A percentile compares a stretch with the other conserved stretches of the same genome.
phyloP scores from a whole-genome alignment of 768 basidiomycete genomes.

The Candolleomyces efflorescens region DNA sequence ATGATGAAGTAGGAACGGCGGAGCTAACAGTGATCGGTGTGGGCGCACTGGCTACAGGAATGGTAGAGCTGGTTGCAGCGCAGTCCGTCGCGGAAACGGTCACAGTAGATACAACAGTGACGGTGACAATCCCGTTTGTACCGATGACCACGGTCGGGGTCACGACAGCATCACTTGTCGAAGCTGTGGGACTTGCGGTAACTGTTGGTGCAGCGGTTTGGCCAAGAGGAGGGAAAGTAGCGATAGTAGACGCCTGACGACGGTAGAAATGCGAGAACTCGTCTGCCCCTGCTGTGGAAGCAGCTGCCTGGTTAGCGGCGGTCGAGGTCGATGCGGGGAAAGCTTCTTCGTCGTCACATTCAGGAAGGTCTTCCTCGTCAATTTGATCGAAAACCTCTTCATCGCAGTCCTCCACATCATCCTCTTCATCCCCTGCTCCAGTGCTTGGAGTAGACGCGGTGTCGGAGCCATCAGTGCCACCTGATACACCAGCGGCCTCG shows the following conservation, averaged over 20 bases:
- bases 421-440: conserved; percentile 7
- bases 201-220: not conserved
- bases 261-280: conserved; percentile 2
- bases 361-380: conserved; percentile 2
- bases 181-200: not conserved
- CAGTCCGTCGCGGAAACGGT: conserved; percentile 4
- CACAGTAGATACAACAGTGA: conserved; percentile 21
- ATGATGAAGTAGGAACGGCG: not conserved
- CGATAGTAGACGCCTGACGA: conserved; percentile 16
- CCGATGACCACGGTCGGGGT: conserved; percentile 27
- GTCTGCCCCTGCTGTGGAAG: not conserved
- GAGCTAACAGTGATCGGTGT: conserved; percentile 4
- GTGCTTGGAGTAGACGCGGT: conserved; percentile 8
- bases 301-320: conserved; percentile 1
- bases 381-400: not conserved
- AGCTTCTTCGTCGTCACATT: conserved; percentile 7
- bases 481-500: conserved; percentile 35
- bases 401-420: conserved; percentile 7
- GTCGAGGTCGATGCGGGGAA: conserved; percentile 9
- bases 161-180: conserved; percentile 2
- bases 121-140: conserved; percentile 29
- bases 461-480: conserved; percentile 24
- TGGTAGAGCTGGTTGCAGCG: conserved; percentile 6
- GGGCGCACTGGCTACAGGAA: not conserved
- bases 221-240: conserved; percentile 11